These are phyloP conservation scores for Myriangium duriaei DNA, from an alignment of 2,329 filamentous ascomycete species.

Conservation along the genomic window DNA sequence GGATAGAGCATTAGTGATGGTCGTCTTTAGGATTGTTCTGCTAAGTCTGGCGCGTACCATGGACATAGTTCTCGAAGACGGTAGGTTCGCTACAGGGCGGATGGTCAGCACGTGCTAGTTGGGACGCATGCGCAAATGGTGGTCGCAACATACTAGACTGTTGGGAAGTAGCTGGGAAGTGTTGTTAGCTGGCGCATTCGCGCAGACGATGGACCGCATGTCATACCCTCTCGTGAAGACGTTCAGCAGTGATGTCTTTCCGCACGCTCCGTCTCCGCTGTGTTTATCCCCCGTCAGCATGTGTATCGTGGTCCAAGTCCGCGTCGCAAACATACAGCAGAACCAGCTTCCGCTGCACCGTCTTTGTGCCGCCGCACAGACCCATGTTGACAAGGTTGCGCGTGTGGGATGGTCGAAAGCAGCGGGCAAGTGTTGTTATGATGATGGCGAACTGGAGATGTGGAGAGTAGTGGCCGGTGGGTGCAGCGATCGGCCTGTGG, in stretches of 20 bases:
- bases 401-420: no score
- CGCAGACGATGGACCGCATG: slow-evolving; percentile 6
- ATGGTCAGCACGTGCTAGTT: slow-evolving; percentile 11
- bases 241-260: slow-evolving; percentile 93
- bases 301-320: slow-evolving; percentile 15
- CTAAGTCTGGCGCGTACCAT: slow-evolving; percentile 50
- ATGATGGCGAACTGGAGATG: no score
- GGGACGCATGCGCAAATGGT: no score
- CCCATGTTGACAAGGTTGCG: slow-evolving; percentile 25
- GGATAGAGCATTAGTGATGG: slow-evolving; percentile 1
- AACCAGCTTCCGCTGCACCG: slow-evolving; percentile 91
- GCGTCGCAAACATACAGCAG: slow-evolving; percentile 55
- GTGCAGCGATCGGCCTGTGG: no score
- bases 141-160: slow-evolving; percentile 81
- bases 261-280: slow-evolving; percentile 89
- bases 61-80: slow-evolving; percentile 98
- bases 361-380: slow-evolving; percentile 47
- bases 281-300: slow-evolving; percentile 16
- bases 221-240: slow-evolving; percentile 93
- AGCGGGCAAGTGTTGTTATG: no score
- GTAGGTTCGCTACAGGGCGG: slow-evolving; percentile 61
- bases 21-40: neutral
- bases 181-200: slow-evolving; percentile 10
- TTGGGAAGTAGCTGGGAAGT: slow-evolving; percentile 70
- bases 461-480: no score